A percentile compares a stretch with the other conserved stretches of the same genome.
Evolutionary conservation across 345 rosid genomes (phyloP).

Genomic region (Rhizophora mangle): DNA sequence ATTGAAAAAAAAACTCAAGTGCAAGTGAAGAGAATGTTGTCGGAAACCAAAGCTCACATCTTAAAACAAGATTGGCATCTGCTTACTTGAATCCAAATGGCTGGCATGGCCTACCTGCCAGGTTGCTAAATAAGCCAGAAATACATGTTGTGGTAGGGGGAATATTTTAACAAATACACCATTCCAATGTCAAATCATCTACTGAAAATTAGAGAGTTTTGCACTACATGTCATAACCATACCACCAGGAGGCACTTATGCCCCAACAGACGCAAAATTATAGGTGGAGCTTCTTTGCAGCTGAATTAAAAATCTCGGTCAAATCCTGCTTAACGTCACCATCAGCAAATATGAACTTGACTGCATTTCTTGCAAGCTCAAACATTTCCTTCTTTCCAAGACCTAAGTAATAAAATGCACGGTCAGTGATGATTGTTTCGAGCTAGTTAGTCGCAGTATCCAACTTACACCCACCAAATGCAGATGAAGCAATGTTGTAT

Average conservation of each 20-base stretch:
- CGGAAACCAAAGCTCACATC: too few relatives aligned
- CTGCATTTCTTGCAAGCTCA: conserved; percentile 55
- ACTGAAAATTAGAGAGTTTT: not conserved
- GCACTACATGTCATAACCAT: not conserved
- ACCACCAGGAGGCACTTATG: not conserved
- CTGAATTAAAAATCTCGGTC: conserved; percentile 37
- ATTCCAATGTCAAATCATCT: not conserved
- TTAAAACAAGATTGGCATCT: too few relatives aligned
- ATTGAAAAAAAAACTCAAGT: too few relatives aligned
- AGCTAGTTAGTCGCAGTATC: not conserved
- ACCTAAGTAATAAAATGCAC: conserved; percentile 36
- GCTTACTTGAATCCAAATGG: conserved; percentile 6
- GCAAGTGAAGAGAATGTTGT: not conserved
- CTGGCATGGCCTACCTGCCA: too few relatives aligned
- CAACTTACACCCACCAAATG: too few relatives aligned
- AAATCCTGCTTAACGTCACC: conserved; percentile 59
- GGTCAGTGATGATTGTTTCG: conserved; percentile 12
- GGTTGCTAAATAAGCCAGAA: too few relatives aligned
- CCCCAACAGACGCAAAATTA: conserved; percentile 19
- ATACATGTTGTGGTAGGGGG: too few relatives aligned
- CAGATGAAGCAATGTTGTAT: too few relatives aligned
- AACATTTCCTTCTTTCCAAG: conserved; percentile 61
- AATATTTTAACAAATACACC: too few relatives aligned
- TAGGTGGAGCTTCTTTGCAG: conserved; percentile 32
- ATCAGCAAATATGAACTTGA: conserved; percentile 66